phyloP scores from a whole-genome alignment of 441 rosid species.

The Sinapis alba region DNA sequence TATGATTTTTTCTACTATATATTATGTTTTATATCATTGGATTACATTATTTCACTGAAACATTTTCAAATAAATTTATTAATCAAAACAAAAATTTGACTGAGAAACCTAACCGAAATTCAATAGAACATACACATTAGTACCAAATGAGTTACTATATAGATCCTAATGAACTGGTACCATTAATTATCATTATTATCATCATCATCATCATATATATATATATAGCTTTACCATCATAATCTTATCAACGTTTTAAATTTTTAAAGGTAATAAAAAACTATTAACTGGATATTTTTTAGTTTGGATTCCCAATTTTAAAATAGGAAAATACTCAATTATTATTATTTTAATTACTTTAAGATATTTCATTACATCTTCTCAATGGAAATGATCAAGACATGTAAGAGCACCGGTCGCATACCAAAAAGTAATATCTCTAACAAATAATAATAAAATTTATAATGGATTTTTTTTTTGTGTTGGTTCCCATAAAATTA shows the following conservation, averaged over 20 bases:
- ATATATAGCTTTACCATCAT: not conserved
- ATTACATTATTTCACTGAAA: too few relatives aligned
- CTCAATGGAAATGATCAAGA: not conserved
- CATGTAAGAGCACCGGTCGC: too few relatives aligned
- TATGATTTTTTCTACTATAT: not conserved
- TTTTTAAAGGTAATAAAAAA: not conserved
- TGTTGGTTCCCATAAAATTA: too few relatives aligned
- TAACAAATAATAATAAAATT: too few relatives aligned
- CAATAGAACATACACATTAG: not conserved
- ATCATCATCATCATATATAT: not conserved
- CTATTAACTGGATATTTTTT: not conserved
- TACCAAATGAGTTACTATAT: not conserved
- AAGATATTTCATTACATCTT: not conserved
- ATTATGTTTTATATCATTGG: too few relatives aligned
- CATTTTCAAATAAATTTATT: too few relatives aligned
- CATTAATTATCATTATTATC: not conserved
- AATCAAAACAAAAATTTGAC: not conserved
- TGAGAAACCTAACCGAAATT: not conserved
- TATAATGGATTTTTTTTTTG: too few relatives aligned
- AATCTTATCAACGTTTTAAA: not conserved
- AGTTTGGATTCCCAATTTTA: not conserved
- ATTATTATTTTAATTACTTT: not conserved
- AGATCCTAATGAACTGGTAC: not conserved
- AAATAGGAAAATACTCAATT: not conserved
- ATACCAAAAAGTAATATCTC: too few relatives aligned